Percentiles rank a stretch among this genome's conserved stretches.
Evolutionary conservation across 192 early-diverging fungal species (phyloP).

Genomic region (Backusella tuberculispora): DNA sequence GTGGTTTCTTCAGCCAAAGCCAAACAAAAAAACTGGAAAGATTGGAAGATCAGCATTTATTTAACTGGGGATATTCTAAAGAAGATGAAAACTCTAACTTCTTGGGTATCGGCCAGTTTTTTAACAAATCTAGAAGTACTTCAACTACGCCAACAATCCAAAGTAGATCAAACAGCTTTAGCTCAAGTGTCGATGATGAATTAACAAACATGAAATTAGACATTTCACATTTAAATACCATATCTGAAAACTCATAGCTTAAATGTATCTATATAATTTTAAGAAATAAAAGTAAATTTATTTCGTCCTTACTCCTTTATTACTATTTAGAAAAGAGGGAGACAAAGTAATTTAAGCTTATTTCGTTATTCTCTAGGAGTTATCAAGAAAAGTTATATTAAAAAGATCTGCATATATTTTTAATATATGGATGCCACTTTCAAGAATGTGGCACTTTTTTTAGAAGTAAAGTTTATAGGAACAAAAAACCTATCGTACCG

Average conservation of each 20-base stretch:
- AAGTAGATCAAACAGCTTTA: slow-evolving; percentile 19
- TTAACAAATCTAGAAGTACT: not conserved
- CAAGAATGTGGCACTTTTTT: not conserved
- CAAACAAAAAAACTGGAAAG: slow-evolving; percentile 9
- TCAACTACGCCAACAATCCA: not conserved
- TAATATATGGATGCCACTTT: not conserved
- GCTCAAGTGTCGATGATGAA: slow-evolving; percentile 1
- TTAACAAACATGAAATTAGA: slow-evolving; percentile 1
- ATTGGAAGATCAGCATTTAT: slow-evolving; percentile 21
- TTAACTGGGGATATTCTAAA: slow-evolving; percentile 5
- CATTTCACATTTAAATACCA: not conserved
- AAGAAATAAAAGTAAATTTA: too few relatives aligned
- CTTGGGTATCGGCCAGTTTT: slow-evolving; percentile 1
- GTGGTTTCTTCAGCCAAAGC: not conserved
- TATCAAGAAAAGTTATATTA: not conserved
- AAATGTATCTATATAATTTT: not conserved
- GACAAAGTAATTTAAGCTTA: not conserved
- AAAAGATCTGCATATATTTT: not conserved
- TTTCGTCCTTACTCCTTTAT: too few relatives aligned
- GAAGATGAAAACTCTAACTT: slow-evolving; percentile 6
- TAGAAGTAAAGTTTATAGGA: not conserved
- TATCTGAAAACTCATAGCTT: not conserved
- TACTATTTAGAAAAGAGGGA: too few relatives aligned
- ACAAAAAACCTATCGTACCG: not conserved
- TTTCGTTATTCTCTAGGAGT: not conserved